phyloP scores from a whole-genome alignment of 371 early-diverging fungal genomes.

The Mortierella sp. region DNA sequence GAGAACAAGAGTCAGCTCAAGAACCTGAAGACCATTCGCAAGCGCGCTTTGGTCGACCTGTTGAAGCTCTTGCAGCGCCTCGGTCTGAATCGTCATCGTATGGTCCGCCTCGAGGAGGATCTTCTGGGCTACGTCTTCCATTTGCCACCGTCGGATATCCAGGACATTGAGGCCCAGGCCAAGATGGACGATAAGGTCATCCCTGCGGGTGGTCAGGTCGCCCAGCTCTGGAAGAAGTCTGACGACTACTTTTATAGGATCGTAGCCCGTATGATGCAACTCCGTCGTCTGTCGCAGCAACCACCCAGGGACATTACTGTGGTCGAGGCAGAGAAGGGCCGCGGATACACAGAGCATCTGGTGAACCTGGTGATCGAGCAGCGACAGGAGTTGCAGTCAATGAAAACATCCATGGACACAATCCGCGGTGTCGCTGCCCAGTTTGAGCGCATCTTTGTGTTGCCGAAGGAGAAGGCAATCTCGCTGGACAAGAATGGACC shows the following conservation, averaged over 20 bases:
- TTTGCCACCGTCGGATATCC: constrained; percentile 50
- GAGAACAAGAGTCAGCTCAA: constrained; percentile 76
- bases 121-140: constrained; percentile 59
- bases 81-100: constrained; percentile 76
- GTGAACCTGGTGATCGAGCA: constrained; percentile 73
- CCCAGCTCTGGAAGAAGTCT: constrained; percentile 70
- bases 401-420: constrained; percentile 45
- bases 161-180: constrained; percentile 53
- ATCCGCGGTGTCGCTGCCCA: constrained; percentile 53
- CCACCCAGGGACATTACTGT: constrained; percentile 78
- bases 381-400: constrained; percentile 58
- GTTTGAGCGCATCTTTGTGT: constrained; percentile 35
- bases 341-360: constrained; percentile 80
- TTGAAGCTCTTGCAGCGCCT: constrained; percentile 83
- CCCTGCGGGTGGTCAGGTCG: constrained; percentile 49
- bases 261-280: constrained; percentile 74
- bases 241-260: constrained; percentile 80
- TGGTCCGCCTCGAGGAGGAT: constrained; percentile 55
- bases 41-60: constrained; percentile 90
- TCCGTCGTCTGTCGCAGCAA: constrained; percentile 68
- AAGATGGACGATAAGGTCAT: constrained; percentile 38
- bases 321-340: constrained; percentile 75
- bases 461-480: constrained; percentile 30
- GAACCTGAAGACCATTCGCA: constrained; percentile 83
- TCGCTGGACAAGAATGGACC: constrained; percentile 37